A percentile compares a stretch with the other conserved stretches of the same genome.
These are phyloP conservation scores for Filobasidium wieringae DNA, from an alignment of 768 basidiomycete species.

Conservation along the genomic window DNA sequence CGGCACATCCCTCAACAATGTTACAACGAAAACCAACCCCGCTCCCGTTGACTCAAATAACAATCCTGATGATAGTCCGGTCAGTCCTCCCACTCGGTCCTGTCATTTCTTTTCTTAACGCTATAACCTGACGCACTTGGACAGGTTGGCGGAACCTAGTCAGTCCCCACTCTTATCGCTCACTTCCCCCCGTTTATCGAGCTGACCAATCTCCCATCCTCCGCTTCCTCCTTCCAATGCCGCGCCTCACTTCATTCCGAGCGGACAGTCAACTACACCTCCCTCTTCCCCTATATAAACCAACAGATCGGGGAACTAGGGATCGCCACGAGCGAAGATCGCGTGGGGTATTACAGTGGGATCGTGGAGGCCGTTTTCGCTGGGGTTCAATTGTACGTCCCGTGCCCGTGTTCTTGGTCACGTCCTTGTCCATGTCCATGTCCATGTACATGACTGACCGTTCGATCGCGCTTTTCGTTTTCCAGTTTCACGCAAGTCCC, in stretches of 20 bases:
- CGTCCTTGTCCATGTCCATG: too few species aligned
- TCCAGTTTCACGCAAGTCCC: conserved; percentile 3
- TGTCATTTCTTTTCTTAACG: too few species aligned
- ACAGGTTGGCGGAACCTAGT: conserved; percentile 34
- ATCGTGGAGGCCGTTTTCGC: conserved; percentile 38
- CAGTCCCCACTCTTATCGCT: conserved; percentile 14
- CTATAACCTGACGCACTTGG: neutral
- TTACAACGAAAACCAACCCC: conserved; percentile 2
- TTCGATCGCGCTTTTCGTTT: neutral
- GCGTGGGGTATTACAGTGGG: conserved; percentile 35
- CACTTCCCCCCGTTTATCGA: too few species aligned
- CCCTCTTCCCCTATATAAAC: neutral
- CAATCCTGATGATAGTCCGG: conserved; percentile 30
- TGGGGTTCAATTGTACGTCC: conserved; percentile 32
- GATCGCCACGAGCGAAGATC: neutral
- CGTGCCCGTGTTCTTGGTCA: too few species aligned
- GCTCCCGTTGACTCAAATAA: conserved; percentile 23
- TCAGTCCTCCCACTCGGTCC: too few species aligned
- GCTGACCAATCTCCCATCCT: too few species aligned
- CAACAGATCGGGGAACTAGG: neutral
- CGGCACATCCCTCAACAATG: neutral
- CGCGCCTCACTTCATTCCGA: neutral
- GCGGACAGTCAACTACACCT: neutral
- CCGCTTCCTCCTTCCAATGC: neutral
- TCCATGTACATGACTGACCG: conserved; percentile 10